phyloP scores from a whole-genome alignment of 2,329 filamentous ascomycete genomes.

The Cercospora citrullina region DNA sequence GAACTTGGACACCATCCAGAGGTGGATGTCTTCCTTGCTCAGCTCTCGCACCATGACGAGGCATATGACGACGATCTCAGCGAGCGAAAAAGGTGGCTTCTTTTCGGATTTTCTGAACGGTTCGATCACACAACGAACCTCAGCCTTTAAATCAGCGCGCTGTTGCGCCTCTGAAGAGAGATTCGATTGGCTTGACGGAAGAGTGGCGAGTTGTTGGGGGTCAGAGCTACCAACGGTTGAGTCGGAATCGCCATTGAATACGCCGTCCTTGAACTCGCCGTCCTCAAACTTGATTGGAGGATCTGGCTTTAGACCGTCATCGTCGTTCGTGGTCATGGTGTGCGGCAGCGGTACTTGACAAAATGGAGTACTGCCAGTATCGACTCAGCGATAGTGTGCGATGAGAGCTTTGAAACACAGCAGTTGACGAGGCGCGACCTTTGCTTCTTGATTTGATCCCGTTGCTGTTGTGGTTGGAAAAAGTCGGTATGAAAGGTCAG shows the following conservation, averaged over 20 bases:
- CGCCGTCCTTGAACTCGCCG: background rate
- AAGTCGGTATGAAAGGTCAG: background rate
- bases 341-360: background rate
- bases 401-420: background rate
- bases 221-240: background rate
- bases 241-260: background rate
- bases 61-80: slow-evolving; percentile 12
- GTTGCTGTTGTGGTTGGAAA: background rate
- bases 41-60: background rate
- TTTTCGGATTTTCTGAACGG: background rate
- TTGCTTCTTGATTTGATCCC: background rate
- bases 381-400: background rate
- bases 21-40: background rate
- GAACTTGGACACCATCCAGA: slow-evolving; percentile 8
- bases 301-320: background rate
- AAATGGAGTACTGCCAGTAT: background rate
- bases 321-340: background rate
- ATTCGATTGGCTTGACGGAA: background rate
- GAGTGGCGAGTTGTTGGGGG: background rate
- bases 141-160: background rate
- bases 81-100: slow-evolving; percentile 9
- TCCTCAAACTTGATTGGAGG: background rate
- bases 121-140: background rate
- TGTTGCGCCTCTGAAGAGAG: background rate
- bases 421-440: background rate